Evolutionary conservation across 139 green algal genomes (phyloP).

Genomic region (Tetradesmus obliquus): DNA sequence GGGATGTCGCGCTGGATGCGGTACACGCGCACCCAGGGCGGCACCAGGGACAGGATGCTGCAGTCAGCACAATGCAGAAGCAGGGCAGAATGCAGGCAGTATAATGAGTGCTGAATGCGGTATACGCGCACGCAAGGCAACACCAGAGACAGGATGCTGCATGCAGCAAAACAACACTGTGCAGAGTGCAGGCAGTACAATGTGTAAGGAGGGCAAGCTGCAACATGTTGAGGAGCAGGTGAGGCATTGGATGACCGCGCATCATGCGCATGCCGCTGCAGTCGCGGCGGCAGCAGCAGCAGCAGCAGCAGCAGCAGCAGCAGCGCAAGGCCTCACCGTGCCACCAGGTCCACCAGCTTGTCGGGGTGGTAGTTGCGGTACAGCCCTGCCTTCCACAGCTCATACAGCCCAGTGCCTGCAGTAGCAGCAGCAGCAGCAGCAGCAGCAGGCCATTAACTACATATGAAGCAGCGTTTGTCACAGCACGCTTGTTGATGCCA

Average conservation of each 20-base stretch:
- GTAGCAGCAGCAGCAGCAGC: neutral
- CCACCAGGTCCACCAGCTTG: constrained; percentile 95
- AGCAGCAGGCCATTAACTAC: neutral
- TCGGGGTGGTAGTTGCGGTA: constrained; percentile 94
- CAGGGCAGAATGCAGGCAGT: no score
- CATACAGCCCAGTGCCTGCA: constrained; percentile 93
- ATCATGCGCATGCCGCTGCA: no score
- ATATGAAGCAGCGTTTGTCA: no score
- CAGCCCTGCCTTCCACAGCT: constrained; percentile 97
- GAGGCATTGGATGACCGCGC: no score
- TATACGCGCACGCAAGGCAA: constrained; percentile 96
- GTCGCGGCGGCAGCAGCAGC: neutral
- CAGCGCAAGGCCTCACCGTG: constrained; percentile 58
- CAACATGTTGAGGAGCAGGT: neutral
- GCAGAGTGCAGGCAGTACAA: no score
- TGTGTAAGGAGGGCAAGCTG: no score
- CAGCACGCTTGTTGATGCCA: no score
- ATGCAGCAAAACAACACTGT: neutral
- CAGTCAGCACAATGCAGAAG: neutral
- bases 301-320: neutral
- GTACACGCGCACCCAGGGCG: constrained; percentile 95
- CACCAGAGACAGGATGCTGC: constrained; percentile 88
- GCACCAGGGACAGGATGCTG: constrained; percentile 90
- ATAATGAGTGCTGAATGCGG: constrained; percentile 90
- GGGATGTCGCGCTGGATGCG: constrained; percentile 97